Conservation (phyloP, 768 basidiomycete species). For the Tulasnella sp. region DNA sequence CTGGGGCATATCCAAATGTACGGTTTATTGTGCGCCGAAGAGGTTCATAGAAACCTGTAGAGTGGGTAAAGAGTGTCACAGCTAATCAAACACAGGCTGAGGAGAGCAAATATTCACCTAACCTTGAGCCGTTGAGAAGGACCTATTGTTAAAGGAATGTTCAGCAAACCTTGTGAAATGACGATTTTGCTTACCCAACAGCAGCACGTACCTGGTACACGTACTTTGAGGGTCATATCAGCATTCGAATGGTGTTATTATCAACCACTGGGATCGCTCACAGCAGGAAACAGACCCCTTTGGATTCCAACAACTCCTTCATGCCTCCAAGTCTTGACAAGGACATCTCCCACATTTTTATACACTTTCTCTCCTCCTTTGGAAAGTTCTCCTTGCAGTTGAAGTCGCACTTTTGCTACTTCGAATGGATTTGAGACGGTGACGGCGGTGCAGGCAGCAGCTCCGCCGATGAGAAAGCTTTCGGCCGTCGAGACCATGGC, state of each 20-base stretch:
- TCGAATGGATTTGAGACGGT: slow-evolving; percentile 25
- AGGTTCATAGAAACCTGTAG: slow-evolving; percentile 91
- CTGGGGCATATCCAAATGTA: slow-evolving; percentile 52
- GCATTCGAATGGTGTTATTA: not conserved
- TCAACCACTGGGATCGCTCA: slow-evolving; percentile 35
- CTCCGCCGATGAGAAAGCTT: slow-evolving; percentile 79
- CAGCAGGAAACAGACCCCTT: slow-evolving; percentile 83
- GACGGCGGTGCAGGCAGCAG: slow-evolving; percentile 79
- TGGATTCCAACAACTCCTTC: slow-evolving; percentile 91
- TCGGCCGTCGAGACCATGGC: slow-evolving; percentile 54
- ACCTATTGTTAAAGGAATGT: slow-evolving; percentile 44
- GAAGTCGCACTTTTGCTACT: slow-evolving; percentile 90
- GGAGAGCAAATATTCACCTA: slow-evolving; percentile 44
- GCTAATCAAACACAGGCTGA: not conserved
- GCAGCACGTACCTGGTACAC: slow-evolving; percentile 66
- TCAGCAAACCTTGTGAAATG: not conserved
- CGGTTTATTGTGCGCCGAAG: slow-evolving; percentile 65
- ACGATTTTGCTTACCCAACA: not conserved
- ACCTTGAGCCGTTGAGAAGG: slow-evolving; percentile 81
- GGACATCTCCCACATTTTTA: slow-evolving; percentile 78
- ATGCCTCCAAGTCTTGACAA: slow-evolving; percentile 78
- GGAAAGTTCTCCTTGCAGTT: slow-evolving; percentile 91
- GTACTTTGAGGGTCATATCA: slow-evolving; percentile 48
- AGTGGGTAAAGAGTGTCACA: not conserved
- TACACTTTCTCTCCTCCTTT: slow-evolving; percentile 72